Base-by-base conservation (phyloP, 2,329 filamentous ascomycete genomes). In the Dactylellina leptospora region DNA sequence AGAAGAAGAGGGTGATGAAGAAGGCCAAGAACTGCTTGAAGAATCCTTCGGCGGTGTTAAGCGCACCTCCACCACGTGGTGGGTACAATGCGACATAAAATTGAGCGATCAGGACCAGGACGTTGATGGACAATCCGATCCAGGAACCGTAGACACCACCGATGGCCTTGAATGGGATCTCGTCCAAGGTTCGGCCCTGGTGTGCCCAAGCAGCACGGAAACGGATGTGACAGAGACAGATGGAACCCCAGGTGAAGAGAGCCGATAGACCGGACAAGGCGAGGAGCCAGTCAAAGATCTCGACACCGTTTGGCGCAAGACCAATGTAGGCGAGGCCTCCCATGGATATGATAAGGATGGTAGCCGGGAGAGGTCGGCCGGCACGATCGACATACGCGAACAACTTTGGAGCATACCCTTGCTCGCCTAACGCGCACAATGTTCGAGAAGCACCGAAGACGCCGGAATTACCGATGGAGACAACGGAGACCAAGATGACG, bases 201-300 rank as follows among this genome's bases (percentile, higher is more conserved):
- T 79, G 77, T 20, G 78, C 78, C 87, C 87, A 89, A 0, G 86
- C 87, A 3, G 77, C 74, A 36, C 87, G 86, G 83, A 88, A 89
- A 18, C 88, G 86, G 77, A 90, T 89, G 76, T 90, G 88, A 1
- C 86, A 83, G 16, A 87, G 78, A 77, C 86, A 88, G 75, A 90
- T 88, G 47, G 84, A 86, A 20, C 83, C 86, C 87, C 87, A 90
- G 13, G 86, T 85, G 78, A 88, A 89, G 45, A 89, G 82, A 22
- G 85, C 83, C 10, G 84, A 84, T 1, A 89, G 82, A 59, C 85
- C 87, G 1, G 86, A 88, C 10, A 89, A 81, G 4, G 87, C 85
- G 23, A 86, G 83, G 1, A 90, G 83, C 87, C 87, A 89, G 74
- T 85, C 82, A 60, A 90, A 88, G 11, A 88, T 83, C 0, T 80